Evolutionary conservation across 2,329 filamentous ascomycete species (phyloP).

Genomic region (Fusarium clavum): DNA sequence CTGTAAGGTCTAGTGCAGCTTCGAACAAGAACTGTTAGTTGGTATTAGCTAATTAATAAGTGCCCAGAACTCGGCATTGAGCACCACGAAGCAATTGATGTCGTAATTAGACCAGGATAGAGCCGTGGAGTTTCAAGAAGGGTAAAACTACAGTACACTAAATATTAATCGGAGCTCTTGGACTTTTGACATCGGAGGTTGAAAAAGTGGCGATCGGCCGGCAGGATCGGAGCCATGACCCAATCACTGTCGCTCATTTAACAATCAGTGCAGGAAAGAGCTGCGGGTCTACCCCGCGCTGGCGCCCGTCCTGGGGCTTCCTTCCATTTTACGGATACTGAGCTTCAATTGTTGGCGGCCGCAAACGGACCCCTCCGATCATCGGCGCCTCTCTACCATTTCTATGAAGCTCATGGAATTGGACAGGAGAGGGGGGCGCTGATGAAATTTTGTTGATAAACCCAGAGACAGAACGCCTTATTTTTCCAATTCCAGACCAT

Average conservation of each 20-base stretch:
- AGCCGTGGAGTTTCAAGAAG: constrained; percentile 10
- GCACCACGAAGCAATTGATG: constrained; percentile 6
- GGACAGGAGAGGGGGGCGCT: constrained; percentile 30
- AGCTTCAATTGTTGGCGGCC: constrained; percentile 44
- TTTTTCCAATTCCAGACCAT: constrained; percentile 27
- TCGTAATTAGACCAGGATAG: constrained; percentile 36
- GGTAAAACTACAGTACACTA: background rate
- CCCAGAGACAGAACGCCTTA: constrained; percentile 34
- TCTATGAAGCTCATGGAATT: constrained; percentile 44
- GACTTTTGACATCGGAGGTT: constrained; percentile 43
- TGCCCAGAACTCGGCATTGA: constrained; percentile 9
- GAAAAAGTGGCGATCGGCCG: constrained; percentile 41
- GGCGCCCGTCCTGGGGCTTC: constrained; percentile 30
- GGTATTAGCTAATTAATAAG: constrained; percentile 7
- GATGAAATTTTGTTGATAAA: constrained; percentile 46
- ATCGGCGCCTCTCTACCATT: constrained; percentile 44
- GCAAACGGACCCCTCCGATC: constrained; percentile 46
- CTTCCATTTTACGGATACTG: constrained; percentile 39
- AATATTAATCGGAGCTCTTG: constrained; percentile 23
- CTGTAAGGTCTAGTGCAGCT: background rate
- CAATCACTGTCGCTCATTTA: constrained; percentile 46
- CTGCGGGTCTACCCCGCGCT: constrained; percentile 48
- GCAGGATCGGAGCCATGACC: constrained; percentile 27
- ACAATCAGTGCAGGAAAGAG: constrained; percentile 45
- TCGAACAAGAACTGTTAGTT: background rate